These are phyloP conservation scores for Suillus lakei DNA, from an alignment of 768 basidiomycete genomes.

Conservation along the genomic window DNA sequence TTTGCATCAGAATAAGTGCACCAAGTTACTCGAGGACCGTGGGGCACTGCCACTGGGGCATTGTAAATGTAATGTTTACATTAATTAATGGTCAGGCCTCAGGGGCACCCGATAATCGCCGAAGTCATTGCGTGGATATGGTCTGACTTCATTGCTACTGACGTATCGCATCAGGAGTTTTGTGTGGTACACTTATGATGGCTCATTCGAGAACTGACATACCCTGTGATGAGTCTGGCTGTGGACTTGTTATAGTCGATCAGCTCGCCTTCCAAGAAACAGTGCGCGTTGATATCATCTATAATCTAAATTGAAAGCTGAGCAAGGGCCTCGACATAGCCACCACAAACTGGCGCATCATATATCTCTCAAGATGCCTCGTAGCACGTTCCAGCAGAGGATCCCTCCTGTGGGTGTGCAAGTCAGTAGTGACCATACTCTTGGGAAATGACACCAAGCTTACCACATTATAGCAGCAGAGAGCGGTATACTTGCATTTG, in stretches of 20 bases:
- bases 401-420: not conserved
- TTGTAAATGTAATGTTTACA: not conserved
- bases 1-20: not conserved
- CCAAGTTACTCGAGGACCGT: not conserved
- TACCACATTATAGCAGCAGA: not conserved
- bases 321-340: not conserved
- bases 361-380: not conserved
- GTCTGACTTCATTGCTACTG: not conserved
- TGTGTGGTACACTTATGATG: not conserved
- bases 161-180: not conserved
- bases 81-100: too few species aligned
- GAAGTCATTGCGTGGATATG: too few species aligned
- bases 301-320: not conserved
- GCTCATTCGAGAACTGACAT: not conserved
- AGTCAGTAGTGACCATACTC: not conserved
- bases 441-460: not conserved
- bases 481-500: not conserved
- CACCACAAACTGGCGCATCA: too few species aligned
- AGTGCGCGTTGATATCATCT: not conserved
- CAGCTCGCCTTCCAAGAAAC: not conserved
- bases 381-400: not conserved
- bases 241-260: not conserved
- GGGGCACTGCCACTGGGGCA: not conserved
- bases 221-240: not conserved
- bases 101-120: too few species aligned